Base-by-base conservation (phyloP, 257 asterid genomes). In the Forsythia viridissima region DNA sequence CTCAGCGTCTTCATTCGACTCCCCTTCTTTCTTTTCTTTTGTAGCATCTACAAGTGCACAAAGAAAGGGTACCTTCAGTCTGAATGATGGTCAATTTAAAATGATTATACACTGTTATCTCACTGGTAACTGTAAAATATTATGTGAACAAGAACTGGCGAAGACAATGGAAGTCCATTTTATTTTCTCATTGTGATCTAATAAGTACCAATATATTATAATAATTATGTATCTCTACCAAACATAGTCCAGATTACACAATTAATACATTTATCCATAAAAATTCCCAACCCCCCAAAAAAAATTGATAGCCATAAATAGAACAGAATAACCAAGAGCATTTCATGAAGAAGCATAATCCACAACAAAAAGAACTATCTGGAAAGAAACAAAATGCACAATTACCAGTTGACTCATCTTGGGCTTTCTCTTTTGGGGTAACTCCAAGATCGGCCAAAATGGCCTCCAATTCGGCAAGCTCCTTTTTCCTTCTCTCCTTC, bases 401-500 rank as follows among this genome's bases (percentile, higher is more conserved):
- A 66, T 85, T 88, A 95, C 99, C 97, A 74, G 86, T 85, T 66
- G 87, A 65, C 79, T 85, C 89, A 44, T 88, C 89, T 81, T 91
- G 91, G 83, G 81, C 82, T 85, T 89, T 88, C 77, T 84, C 87
- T 77, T 84, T 85, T 0, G 85, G 84, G 84, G 77, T 89, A 73
- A 82, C 87, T 73, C 95, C 97, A 74, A 96, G 90, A 86, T 96
- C 95, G 77, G 97, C 97, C 81, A 96, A 86, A 86, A 96, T 83
- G 36, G 96, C 97, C 84, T 96, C 99, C 72, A 96, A 91, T 80
- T 92, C 99, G 36, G 93, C 99, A 70, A 96, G 95, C 88, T 96
- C 99, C 89, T 96, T 93, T 83, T 92, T 96, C 94, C 88, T 91
- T 80, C 92, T 83, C 87, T 93, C 97, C 88, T 93, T 93, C 94